phyloP scores from a whole-genome alignment of 2,329 filamentous ascomycete genomes.

The Epichloe brachyelytri region DNA sequence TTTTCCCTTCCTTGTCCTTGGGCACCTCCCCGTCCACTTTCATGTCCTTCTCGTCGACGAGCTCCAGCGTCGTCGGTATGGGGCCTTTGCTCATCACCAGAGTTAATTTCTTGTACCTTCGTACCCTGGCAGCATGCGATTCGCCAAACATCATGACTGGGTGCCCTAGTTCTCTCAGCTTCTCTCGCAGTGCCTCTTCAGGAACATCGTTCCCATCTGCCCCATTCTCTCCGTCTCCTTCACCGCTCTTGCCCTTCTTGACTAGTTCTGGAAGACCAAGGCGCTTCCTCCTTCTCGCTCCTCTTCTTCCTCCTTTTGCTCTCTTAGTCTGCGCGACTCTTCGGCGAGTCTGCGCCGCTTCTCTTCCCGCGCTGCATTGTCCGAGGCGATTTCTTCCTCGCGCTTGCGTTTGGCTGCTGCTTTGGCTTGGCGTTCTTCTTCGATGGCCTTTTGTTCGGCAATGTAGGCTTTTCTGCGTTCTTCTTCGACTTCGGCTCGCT shows the following conservation, averaged over 20 bases:
- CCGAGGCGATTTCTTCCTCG: conserved; percentile 71
- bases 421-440: conserved; percentile 57
- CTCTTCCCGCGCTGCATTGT: conserved; percentile 59
- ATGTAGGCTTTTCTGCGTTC: conserved; percentile 68
- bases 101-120: conserved; percentile 55
- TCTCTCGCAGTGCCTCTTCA: conserved; percentile 55
- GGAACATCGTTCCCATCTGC: conserved; percentile 46
- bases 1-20: conserved; percentile 49
- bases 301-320: conserved; percentile 61
- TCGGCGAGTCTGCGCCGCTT: conserved; percentile 73
- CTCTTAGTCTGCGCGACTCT: conserved; percentile 55
- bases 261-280: conserved; percentile 68
- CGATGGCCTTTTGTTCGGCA: conserved; percentile 64
- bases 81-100: conserved; percentile 58
- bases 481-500: conserved; percentile 75
- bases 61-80: conserved; percentile 71
- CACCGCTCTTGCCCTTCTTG: conserved; percentile 23
- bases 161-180: conserved; percentile 59
- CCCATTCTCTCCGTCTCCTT: conserved; percentile 29
- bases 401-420: conserved; percentile 70
- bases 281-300: conserved; percentile 62
- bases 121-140: conserved; percentile 52
- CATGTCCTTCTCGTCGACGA: conserved; percentile 80
- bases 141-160: conserved; percentile 74
- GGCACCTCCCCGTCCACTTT: conserved; percentile 56